Evolutionary conservation across 805 yeast species (phyloP).

Genomic region (Yamadazyma laniorum): DNA sequence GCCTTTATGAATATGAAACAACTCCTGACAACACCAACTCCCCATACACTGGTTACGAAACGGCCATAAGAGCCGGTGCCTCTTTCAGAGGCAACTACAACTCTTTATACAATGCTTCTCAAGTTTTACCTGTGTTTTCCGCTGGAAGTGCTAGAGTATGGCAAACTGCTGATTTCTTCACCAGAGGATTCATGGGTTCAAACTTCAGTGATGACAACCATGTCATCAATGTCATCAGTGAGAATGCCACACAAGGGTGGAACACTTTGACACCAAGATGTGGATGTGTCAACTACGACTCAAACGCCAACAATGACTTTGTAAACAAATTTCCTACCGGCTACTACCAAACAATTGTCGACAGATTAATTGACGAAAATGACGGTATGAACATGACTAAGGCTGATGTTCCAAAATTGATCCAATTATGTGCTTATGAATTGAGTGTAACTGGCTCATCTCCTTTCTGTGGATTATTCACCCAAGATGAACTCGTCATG

Average conservation of each 20-base stretch:
- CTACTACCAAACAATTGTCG: conserved; percentile 53
- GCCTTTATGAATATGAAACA: conserved; percentile 50
- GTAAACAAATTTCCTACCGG: conserved; percentile 29
- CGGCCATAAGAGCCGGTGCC: conserved; percentile 50
- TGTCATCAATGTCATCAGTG: conserved; percentile 44
- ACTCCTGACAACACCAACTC: conserved; percentile 40
- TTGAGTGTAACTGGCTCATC: conserved; percentile 67
- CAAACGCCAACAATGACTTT: conserved; percentile 22
- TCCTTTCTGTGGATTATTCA: conserved; percentile 64
- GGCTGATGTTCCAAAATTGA: conserved; percentile 51
- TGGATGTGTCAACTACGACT: conserved; percentile 40
- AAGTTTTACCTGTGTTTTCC: conserved; percentile 49
- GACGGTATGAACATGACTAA: conserved; percentile 52
- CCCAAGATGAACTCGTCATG: conserved; percentile 63
- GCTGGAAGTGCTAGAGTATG: conserved; percentile 55
- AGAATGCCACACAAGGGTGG: conserved; percentile 49
- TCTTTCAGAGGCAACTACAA: conserved; percentile 49
- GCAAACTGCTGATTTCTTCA: conserved; percentile 54
- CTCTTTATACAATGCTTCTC: conserved; percentile 37
- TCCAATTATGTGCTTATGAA: conserved; percentile 72
- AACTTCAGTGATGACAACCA: conserved; percentile 29
- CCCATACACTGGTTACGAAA: conserved; percentile 52
- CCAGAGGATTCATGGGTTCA: conserved; percentile 57
- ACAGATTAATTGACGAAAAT: conserved; percentile 54
- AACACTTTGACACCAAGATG: conserved; percentile 57